Evolutionary conservation across 2,329 filamentous ascomycete genomes (phyloP).

Genomic region (Cordyceps fumosorosea): DNA sequence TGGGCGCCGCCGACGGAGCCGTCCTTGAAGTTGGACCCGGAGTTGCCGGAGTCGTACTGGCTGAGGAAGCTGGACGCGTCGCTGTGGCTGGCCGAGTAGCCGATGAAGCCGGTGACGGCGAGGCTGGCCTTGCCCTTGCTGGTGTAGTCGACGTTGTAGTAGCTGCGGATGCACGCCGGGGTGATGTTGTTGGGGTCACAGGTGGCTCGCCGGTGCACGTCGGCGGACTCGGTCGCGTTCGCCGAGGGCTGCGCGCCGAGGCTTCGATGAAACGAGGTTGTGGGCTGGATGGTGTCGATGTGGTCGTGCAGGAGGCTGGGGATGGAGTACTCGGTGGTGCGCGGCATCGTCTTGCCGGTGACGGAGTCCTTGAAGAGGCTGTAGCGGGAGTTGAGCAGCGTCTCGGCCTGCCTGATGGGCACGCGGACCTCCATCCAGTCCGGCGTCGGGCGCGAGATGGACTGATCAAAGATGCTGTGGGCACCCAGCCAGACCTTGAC

Average conservation of each 20-base stretch:
- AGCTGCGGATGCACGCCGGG: slow-evolving; percentile 8
- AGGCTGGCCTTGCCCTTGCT: slow-evolving; percentile 5
- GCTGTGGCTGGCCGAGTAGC: slow-evolving; percentile 6
- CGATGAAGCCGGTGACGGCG: slow-evolving; percentile 10
- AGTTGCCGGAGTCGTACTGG: not conserved
- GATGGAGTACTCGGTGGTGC: slow-evolving; percentile 15
- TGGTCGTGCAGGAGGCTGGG: slow-evolving; percentile 11
- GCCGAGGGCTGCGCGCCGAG: not conserved
- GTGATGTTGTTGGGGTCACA: slow-evolving; percentile 7
- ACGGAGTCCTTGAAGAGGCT: not conserved
- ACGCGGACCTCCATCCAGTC: not conserved
- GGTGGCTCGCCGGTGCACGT: not conserved
- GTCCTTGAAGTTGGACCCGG: not conserved
- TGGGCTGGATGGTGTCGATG: slow-evolving; percentile 14
- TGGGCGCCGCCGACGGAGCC: not conserved
- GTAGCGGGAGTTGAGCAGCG: not conserved
- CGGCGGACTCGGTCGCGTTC: too few relatives aligned
- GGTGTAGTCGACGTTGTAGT: slow-evolving; percentile 13
- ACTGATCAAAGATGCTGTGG: slow-evolving; percentile 4
- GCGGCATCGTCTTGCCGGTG: not conserved
- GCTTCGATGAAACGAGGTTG: slow-evolving; percentile 12
- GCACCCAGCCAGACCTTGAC: slow-evolving; percentile 19
- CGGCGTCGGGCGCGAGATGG: not conserved
- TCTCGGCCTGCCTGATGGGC: not conserved
- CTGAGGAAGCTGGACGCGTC: slow-evolving; percentile 3